Conservation (phyloP, 441 rosid species). For the Erodium texanum region DNA sequence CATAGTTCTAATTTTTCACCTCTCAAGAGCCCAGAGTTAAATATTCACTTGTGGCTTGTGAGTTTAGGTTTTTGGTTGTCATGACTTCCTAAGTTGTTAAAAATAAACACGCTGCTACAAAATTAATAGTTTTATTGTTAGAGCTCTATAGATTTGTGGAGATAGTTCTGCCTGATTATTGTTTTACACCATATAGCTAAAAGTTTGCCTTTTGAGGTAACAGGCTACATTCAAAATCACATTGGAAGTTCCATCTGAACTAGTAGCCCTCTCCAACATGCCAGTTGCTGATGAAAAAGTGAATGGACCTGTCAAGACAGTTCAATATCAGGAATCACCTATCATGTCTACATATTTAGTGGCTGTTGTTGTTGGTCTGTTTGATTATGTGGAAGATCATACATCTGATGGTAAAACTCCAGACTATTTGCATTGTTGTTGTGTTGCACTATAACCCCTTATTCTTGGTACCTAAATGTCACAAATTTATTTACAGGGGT, state of each 20-base stretch:
- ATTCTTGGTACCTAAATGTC: constrained; percentile 7
- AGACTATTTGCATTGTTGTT: background rate
- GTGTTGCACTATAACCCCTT: constrained; percentile 1
- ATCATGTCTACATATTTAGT: constrained; percentile 96
- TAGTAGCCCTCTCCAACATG: constrained; percentile 92
- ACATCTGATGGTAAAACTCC: constrained; percentile 66
- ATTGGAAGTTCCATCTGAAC: constrained; percentile 65
- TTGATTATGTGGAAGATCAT: constrained; percentile 78
- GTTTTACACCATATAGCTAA: background rate
- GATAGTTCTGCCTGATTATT: no score
- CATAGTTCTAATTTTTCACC: no score
- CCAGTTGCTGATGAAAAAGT: constrained; percentile 65
- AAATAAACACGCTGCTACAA: no score
- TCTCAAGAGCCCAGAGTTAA: background rate
- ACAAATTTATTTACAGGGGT: constrained; percentile 36
- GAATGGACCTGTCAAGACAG: constrained; percentile 53
- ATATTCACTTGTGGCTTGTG: background rate
- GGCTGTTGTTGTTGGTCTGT: constrained; percentile 82
- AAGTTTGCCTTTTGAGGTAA: constrained; percentile 15
- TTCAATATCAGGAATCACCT: constrained; percentile 77
- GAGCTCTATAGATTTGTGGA: no score
- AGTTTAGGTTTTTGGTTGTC: no score
- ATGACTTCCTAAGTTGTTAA: no score
- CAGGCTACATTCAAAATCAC: constrained; percentile 92
- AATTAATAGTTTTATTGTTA: no score